Percentiles rank a stretch among this genome's conserved stretches.
These are phyloP conservation scores for Terana coerulea DNA, from an alignment of 768 basidiomycete species.

Conservation along the genomic window DNA sequence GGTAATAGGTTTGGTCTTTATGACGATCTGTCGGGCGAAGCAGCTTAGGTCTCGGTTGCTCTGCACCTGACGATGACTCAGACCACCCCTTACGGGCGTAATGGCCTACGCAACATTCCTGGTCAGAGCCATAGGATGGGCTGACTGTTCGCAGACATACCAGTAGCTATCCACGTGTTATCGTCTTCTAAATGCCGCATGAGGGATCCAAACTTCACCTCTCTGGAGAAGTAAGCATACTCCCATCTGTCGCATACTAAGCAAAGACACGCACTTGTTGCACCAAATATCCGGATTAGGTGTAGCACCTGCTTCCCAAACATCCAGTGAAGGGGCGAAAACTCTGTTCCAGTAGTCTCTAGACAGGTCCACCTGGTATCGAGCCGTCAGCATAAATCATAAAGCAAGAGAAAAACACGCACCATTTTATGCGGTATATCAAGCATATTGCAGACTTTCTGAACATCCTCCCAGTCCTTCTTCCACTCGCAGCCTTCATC, in stretches of 20 bases:
- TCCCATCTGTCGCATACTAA: background rate
- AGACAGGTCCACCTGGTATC: slow-evolving; percentile 73
- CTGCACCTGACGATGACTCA: too few species aligned
- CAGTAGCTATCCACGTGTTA: slow-evolving; percentile 75
- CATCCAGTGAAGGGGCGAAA: slow-evolving; percentile 78
- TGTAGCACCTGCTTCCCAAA: slow-evolving; percentile 77
- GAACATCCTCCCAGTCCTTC: slow-evolving; percentile 91
- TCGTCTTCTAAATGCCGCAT: slow-evolving; percentile 52
- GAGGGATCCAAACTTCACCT: slow-evolving; percentile 89
- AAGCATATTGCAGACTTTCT: slow-evolving; percentile 66
- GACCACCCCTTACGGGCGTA: slow-evolving; percentile 73
- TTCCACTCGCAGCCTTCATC: slow-evolving; percentile 95
- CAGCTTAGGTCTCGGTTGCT: slow-evolving; percentile 31
- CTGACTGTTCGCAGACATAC: slow-evolving; percentile 43
- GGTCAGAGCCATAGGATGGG: too few species aligned
- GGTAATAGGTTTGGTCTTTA: slow-evolving; percentile 94
- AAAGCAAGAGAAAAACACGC: slow-evolving; percentile 13
- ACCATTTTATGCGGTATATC: slow-evolving; percentile 78
- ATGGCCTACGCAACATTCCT: slow-evolving; percentile 64
- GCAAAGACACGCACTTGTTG: slow-evolving; percentile 56
- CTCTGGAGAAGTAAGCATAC: slow-evolving; percentile 38
- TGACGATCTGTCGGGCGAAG: slow-evolving; percentile 44
- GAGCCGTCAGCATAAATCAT: background rate
- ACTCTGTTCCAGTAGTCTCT: slow-evolving; percentile 89
- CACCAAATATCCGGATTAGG: slow-evolving; percentile 95